Base-by-base conservation (phyloP, 78 protist genomes). In the Cavenderia fasciculata region DNA sequence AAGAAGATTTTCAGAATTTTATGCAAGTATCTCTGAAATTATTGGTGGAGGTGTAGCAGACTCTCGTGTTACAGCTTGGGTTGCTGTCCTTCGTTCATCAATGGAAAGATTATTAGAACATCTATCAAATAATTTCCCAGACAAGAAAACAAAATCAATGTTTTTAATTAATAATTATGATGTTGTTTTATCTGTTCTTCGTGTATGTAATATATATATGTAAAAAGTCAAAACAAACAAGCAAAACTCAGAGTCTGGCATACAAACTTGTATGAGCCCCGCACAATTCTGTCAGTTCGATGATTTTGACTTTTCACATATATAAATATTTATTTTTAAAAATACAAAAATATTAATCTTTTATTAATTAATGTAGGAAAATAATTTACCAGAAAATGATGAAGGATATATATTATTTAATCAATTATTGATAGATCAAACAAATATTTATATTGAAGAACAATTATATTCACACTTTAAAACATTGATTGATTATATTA, bases 1-100 rank as follows among this genome's bases (percentile, higher is more conserved):
- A 25, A 70, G 90, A 56, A 65, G 90, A 68, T 82, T 82, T 23
- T 68, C 90, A 31, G 90, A 82, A 54, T 82, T 82, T 31, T 82
- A 82, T 82, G 59, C 90, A 47, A 68, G 78, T 33, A 54, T 82
- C 5, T 44, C 71, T 11, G 78, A 68, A 19, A 68, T 82, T 16
- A 21, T 82, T 25, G 59, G 31, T 8, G 12, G 19, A 12, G 21
- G 19, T 7, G 36, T 12, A 2, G 36, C 43, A 18, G 90, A 82
- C 4, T 74, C 90, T 25, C 65, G 90, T n/a, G 90, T 82, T 5
- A 52, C 66, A 0, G 90, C 90, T 18, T 82, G 90, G 90, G 46
- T 82, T 25, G 90, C 78, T 3, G 90, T 68, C 2, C 25, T 82
- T 3, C 31, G 90, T 16, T 65, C 90, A 1, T 82, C 90, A 36